Evolutionary conservation across 768 basidiomycete species (phyloP), one percentile per base, ranked within the genome.

Genomic region (Lactifluus pinguis): DNA sequence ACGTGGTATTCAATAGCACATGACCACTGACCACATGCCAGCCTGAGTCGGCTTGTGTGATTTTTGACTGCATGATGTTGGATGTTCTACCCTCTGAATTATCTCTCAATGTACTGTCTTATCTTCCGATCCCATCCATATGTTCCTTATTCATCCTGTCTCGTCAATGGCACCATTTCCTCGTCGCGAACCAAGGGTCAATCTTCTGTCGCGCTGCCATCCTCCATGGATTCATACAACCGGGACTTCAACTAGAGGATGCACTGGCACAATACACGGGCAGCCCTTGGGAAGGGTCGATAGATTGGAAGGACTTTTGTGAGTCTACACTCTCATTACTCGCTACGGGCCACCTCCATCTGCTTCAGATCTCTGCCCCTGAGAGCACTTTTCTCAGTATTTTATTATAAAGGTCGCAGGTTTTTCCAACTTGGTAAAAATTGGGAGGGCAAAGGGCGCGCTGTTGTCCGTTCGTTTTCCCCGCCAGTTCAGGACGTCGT

Each of bases 221-320:
- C 51, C 66, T 79, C 14, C 83, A 85, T 64, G 74, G 72, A 29
- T 84, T 80, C 68, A 69, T 77, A 19, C 61, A 69, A 36, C 71
- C 72, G 6, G 65, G 63, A 0, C 57, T 66, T 2, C 36, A 70
- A 15, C 62, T 77, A 29, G 66, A 72, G 17, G 70, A 78, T 36
- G 71, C 74, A 8, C 65, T 66, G 29, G 53, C 56, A 4, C 62
- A 44, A 0, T 76, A 74, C 57, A 74, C 75, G 0, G 61, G 68
- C 8, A 72, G 74, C 14, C 72, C 76, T 44, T 60, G 82, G 49
- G 60, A 65, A 4, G 74, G 74, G 17, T 76, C 79, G 3, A 55
- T 61, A 0, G 68, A 70, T 56, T 90, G 87, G 87, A 82, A 80
- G 64, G 73, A 75, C 15, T 78, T 85, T 51, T 89, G 88, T 90